Evolutionary conservation across 306 rosid species (phyloP).

Genomic region (Medicago arabica): DNA sequence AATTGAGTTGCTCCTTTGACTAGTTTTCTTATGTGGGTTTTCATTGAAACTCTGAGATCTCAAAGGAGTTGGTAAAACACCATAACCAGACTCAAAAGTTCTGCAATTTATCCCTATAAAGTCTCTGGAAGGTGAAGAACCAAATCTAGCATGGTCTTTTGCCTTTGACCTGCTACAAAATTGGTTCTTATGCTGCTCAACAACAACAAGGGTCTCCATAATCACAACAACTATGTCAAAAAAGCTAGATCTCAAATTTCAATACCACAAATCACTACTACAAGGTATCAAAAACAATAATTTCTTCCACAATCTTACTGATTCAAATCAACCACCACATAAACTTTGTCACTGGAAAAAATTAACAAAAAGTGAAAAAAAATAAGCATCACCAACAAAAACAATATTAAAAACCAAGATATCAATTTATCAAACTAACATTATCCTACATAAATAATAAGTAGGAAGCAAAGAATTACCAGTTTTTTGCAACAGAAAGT

Average conservation of each 20-base stretch:
- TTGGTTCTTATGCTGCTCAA: slow-evolving; percentile 77
- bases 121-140: slow-evolving; percentile 54
- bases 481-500: slow-evolving; percentile 10
- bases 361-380: background rate
- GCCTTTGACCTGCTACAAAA: slow-evolving; percentile 54
- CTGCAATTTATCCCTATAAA: slow-evolving; percentile 73
- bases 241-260: background rate
- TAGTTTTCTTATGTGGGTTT: slow-evolving; percentile 13
- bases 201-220: slow-evolving; percentile 85
- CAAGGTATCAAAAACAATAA: background rate
- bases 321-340: slow-evolving; percentile 37
- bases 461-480: slow-evolving; percentile 50
- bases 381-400: background rate
- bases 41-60: slow-evolving; percentile 47
- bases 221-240: slow-evolving; percentile 34
- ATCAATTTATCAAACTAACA: background rate
- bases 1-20: slow-evolving; percentile 62
- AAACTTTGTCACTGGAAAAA: slow-evolving; percentile 30
- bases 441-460: background rate
- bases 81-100: slow-evolving; percentile 70
- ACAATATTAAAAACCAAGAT: background rate
- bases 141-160: slow-evolving; percentile 53
- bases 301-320: slow-evolving; percentile 43
- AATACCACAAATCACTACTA: background rate
- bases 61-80: slow-evolving; percentile 71